Evolutionary conservation across 805 yeast species (phyloP).

Genomic region (Candida schatavii): DNA sequence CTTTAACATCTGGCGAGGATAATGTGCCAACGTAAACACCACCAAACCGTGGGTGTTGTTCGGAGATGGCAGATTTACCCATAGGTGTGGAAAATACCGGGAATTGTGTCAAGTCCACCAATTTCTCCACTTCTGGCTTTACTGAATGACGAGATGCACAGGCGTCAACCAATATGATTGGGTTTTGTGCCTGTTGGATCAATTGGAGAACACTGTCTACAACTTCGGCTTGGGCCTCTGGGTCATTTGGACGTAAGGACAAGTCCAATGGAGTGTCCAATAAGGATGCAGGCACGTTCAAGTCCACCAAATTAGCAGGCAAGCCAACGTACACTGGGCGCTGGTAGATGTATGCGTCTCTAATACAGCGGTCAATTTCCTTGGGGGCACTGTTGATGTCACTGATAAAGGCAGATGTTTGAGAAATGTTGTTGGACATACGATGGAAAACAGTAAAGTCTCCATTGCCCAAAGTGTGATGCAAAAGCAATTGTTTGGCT

Average conservation of each 20-base stretch:
- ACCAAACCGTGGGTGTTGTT: slow-evolving; percentile 35
- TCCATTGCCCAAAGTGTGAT: slow-evolving; percentile 43
- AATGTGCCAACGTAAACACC: slow-evolving; percentile 41
- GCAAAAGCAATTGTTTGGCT: slow-evolving; percentile 41
- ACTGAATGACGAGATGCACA: slow-evolving; percentile 39
- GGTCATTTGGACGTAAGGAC: slow-evolving; percentile 29
- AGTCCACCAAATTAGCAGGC: slow-evolving; percentile 39
- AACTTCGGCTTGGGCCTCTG: slow-evolving; percentile 37
- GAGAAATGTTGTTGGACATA: slow-evolving; percentile 37
- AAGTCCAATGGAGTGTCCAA: slow-evolving; percentile 36
- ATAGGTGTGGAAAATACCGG: slow-evolving; percentile 40
- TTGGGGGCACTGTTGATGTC: slow-evolving; percentile 34
- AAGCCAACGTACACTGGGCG: slow-evolving; percentile 40
- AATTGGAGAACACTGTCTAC: slow-evolving; percentile 25
- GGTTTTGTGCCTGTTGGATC: slow-evolving; percentile 27
- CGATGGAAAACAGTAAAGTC: slow-evolving; percentile 41
- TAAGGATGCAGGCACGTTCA: slow-evolving; percentile 31
- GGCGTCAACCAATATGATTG: slow-evolving; percentile 38
- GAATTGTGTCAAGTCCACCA: slow-evolving; percentile 38
- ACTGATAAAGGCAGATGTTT: slow-evolving; percentile 35
- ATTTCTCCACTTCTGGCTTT: slow-evolving; percentile 29
- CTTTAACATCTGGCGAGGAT: slow-evolving; percentile 35
- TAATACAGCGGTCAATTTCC: slow-evolving; percentile 38
- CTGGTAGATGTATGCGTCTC: slow-evolving; percentile 36
- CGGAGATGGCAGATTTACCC: slow-evolving; percentile 40